Conservation (phyloP, 2,329 filamentous ascomycete genomes). For the Colletotrichum australisinense region DNA sequence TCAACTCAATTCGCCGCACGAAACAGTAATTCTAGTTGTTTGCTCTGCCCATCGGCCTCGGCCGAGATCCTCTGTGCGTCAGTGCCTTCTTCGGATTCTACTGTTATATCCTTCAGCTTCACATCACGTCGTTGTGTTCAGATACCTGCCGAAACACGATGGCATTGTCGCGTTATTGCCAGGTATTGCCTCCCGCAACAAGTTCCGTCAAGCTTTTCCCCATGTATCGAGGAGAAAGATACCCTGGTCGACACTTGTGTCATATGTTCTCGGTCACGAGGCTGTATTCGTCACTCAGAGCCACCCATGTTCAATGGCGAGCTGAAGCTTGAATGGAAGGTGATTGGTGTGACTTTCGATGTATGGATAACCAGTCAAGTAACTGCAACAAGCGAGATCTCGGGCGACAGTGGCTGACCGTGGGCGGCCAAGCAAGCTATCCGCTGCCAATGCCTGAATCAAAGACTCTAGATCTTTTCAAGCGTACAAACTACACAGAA, state of each 20-base stretch:
- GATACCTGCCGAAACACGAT: neutral
- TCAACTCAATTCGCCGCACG: neutral
- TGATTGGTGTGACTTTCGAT: conserved; percentile 5
- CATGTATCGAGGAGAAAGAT: neutral
- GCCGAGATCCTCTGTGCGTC: neutral
- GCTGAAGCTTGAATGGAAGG: neutral
- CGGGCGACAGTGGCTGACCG: neutral
- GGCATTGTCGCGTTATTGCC: neutral
- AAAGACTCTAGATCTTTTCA: neutral
- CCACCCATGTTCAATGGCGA: neutral
- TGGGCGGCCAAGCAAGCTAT: neutral
- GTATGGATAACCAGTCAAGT: neutral
- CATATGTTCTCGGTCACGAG: conserved; percentile 24
- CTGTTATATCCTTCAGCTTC: neutral
- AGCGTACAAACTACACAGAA: neutral
- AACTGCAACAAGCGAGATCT: conserved; percentile 3
- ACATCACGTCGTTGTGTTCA: neutral
- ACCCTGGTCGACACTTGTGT: conserved; percentile 12
- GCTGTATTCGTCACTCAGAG: conserved; percentile 20
- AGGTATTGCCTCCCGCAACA: neutral
- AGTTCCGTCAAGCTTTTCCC: neutral
- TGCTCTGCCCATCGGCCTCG: neutral
- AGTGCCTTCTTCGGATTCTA: neutral
- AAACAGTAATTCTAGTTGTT: neutral
- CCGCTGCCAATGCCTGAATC: neutral